Percentiles rank a stretch among this genome's conserved stretches.
Evolutionary conservation across 495 filamentous ascomycete species (phyloP).

Genomic region (Neurospora sp.): DNA sequence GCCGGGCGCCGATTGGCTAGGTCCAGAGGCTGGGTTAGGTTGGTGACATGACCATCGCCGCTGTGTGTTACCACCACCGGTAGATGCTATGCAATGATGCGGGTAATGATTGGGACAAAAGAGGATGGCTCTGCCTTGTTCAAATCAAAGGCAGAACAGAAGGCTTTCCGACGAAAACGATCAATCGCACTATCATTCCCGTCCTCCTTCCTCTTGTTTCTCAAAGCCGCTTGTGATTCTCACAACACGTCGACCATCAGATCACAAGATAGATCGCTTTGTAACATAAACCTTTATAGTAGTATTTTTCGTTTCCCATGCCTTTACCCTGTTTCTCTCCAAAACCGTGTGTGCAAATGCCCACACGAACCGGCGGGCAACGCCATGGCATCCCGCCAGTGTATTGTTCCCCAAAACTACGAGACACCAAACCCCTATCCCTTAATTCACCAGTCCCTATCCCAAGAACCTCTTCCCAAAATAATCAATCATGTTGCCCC

Average conservation of each 20-base stretch:
- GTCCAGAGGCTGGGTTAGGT: background rate
- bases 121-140: background rate
- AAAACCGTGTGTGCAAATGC: background rate
- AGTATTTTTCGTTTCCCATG: background rate
- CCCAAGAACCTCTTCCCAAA: background rate
- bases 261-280: background rate
- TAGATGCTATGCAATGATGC: background rate
- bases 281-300: background rate
- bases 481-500: background rate
- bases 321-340: background rate
- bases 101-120: background rate
- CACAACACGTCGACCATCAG: background rate
- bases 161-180: background rate
- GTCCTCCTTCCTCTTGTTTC: background rate
- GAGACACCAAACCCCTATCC: background rate
- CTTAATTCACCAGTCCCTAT: background rate
- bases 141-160: background rate
- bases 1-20: background rate
- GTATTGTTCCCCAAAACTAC: background rate
- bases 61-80: background rate
- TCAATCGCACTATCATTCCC: background rate
- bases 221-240: background rate
- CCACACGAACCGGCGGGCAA: background rate
- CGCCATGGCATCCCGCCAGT: background rate
- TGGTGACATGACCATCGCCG: background rate